These are phyloP conservation scores for Ogataea corticis DNA, from an alignment of 805 yeast genomes.

Conservation along the genomic window DNA sequence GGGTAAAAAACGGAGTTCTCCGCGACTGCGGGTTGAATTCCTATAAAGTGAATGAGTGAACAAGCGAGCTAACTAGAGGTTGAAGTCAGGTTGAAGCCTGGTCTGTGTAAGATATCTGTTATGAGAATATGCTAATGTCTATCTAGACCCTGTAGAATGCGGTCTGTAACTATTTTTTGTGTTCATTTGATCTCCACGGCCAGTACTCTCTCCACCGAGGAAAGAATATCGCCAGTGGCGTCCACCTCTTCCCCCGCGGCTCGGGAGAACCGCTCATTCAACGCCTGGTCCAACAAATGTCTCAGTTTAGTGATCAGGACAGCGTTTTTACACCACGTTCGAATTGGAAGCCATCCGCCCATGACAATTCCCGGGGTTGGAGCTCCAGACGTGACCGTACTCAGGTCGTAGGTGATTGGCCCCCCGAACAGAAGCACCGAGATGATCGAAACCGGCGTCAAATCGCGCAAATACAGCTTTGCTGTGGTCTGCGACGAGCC, in stretches of 20 bases:
- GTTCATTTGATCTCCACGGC: conserved; percentile 16
- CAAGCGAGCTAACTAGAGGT: too few species aligned
- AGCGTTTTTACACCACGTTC: conserved; percentile 94
- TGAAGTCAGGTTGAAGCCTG: too few species aligned
- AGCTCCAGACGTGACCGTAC: conserved; percentile 39
- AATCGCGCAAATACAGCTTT: conserved; percentile 67
- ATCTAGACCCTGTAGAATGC: neutral
- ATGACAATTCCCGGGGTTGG: conserved; percentile 82
- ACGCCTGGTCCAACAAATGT: conserved; percentile 61
- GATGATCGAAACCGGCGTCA: conserved; percentile 77
- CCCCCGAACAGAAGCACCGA: conserved; percentile 85
- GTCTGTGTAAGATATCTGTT: too few species aligned
- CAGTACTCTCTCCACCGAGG: conserved; percentile 41
- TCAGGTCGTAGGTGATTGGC: conserved; percentile 57
- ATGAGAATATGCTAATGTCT: too few species aligned
- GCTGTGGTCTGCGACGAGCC: conserved; percentile 57
- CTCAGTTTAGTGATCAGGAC: conserved; percentile 76
- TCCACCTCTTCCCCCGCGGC: conserved; percentile 39
- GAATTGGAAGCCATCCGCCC: conserved; percentile 86
- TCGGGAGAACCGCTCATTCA: conserved; percentile 58
- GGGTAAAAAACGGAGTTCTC: conserved; percentile 65
- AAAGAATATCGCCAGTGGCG: conserved; percentile 37
- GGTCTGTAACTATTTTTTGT: conserved; percentile 25
- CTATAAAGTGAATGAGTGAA: conserved; percentile 43
- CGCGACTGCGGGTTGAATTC: conserved; percentile 36